A percentile compares a stretch with the other conserved stretches of the same genome.
Evolutionary conservation across 2,329 filamentous ascomycete genomes (phyloP).

Genomic region (Diaporthe longicolla): DNA sequence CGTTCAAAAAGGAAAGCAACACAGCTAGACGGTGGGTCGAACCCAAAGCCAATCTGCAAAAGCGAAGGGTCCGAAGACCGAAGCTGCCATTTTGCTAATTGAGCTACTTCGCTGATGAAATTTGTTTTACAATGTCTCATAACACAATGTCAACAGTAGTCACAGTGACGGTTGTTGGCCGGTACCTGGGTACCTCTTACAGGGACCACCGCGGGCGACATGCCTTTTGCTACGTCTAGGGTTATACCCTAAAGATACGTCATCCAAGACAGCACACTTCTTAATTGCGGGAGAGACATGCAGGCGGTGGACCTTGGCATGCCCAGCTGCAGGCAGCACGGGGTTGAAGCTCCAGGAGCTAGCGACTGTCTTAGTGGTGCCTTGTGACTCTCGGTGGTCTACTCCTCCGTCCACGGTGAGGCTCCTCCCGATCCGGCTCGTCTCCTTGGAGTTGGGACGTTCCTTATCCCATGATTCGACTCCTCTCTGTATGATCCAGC

Average conservation of each 20-base stretch:
- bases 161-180: too few species aligned
- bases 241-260: background rate
- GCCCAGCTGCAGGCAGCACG: slow-evolving; percentile 4
- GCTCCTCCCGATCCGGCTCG: slow-evolving; percentile 13
- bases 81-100: background rate
- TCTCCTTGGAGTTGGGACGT: slow-evolving; percentile 23
- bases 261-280: too few species aligned
- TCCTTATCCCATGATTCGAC: slow-evolving; percentile 8
- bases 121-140: background rate
- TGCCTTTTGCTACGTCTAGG: background rate
- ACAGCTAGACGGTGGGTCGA: background rate
- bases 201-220: too few species aligned
- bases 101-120: background rate
- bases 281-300: background rate
- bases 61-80: background rate
- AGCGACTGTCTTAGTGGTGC: background rate
- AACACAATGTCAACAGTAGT: background rate
- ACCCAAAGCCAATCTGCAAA: background rate
- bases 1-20: background rate
- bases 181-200: too few species aligned
- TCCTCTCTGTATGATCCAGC: background rate
- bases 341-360: background rate
- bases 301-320: background rate
- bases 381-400: slow-evolving; percentile 20
- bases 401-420: background rate